Evolutionary conservation across 768 basidiomycete species (phyloP).

Genomic region (Sporobolomyces pararoseus): DNA sequence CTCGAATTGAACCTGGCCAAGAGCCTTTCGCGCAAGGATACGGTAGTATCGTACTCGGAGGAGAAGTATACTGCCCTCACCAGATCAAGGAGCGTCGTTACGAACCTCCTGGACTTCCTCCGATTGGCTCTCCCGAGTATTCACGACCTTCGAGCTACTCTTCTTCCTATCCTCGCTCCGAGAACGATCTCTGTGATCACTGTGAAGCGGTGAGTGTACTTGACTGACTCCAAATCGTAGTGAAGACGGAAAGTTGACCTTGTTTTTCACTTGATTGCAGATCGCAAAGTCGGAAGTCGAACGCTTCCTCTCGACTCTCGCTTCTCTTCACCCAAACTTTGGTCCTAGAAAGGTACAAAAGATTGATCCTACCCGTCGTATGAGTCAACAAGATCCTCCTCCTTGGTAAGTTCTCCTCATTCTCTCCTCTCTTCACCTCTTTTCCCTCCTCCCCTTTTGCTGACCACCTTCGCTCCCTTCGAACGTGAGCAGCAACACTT

Average conservation of each 20-base stretch:
- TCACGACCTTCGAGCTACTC: too few species aligned
- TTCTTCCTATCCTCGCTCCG: too few species aligned
- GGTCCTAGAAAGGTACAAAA: not conserved
- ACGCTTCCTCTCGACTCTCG: not conserved
- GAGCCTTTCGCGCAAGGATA: not conserved
- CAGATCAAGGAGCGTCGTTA: not conserved
- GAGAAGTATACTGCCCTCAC: conserved; percentile 13
- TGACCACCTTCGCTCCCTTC: not conserved
- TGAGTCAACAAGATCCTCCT: conserved; percentile 20
- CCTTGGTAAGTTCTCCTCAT: conserved; percentile 3
- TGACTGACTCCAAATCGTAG: not conserved
- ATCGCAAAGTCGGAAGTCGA: not conserved
- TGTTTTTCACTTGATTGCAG: not conserved
- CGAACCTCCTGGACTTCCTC: conserved; percentile 1
- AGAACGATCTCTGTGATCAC: not conserved
- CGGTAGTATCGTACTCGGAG: not conserved
- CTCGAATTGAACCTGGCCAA: not conserved
- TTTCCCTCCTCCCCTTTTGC: not conserved
- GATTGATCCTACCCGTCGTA: conserved; percentile 6
- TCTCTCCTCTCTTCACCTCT: not conserved
- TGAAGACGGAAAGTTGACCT: not conserved
- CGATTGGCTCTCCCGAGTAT: not conserved
- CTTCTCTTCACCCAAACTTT: too few species aligned
- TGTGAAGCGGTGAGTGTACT: not conserved
- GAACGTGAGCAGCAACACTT: conserved; percentile 5